Base-by-base conservation (phyloP, 495 filamentous ascomycete genomes). In the Hypoxylon cercidicola region DNA sequence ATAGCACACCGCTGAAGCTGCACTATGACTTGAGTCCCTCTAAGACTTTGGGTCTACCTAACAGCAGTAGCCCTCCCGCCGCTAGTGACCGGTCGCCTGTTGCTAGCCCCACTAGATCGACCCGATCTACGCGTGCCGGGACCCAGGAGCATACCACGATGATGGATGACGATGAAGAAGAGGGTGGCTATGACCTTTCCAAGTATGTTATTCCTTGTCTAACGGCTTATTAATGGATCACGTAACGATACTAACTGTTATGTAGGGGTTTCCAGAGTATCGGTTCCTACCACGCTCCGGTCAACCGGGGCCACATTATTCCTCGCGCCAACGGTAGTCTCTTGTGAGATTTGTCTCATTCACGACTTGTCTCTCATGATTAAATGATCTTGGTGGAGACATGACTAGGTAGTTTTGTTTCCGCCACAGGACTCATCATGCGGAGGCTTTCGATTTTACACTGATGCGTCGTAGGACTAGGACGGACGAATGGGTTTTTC, bases 1-100 rank as follows among this genome's bases (percentile, higher is more conserved):
- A 89, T 10, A 93, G 87, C 75, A 97, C 93, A 0, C 93, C 93
- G 35, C 86, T 90, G 2, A 85, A 86, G 58, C 78, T 81, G 28
- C 87, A 90, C 76, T 83, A 63, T 67, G 80, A 86, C 66, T 34
- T 81, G 41, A 82, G 85, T 71, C 78, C 85, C 54, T 75, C 78
- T 53, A 81, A 84, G 69, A 78, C 77, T 3, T 45, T 60, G 15
- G 55, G 47, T 2, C 39, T 62, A 15, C 80, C 85, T n/a, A 81
- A 82, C 56, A 87, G 86, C 64, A 92, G 88, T 71, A 91, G 88
- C 62, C 89, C 88, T 0, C 84, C 85, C 3, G 79, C 76, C 0
- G 82, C 82, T 48, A 61, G 79, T 12, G 81, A 72, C 32, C 68
- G 55, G 55, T 81, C 56, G 63, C 79, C 72, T 48, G 62, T 68